phyloP scores from a whole-genome alignment of 1,139 yeast genomes.

The Kazachstania sp. region DNA sequence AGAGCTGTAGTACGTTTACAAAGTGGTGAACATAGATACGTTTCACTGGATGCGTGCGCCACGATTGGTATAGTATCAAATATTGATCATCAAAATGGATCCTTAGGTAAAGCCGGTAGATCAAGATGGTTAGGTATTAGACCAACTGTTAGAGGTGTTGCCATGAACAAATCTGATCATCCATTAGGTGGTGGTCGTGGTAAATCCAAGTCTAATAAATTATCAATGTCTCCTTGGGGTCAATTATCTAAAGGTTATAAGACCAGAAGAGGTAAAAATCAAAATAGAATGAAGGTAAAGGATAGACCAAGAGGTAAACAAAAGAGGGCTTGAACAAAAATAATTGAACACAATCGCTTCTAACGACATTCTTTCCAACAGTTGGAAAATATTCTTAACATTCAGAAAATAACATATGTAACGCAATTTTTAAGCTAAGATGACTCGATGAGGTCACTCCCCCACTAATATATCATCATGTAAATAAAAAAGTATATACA shows the following conservation, averaged over 20 bases:
- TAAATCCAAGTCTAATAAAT: constrained; percentile 91
- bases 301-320: constrained; percentile 64
- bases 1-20: constrained; percentile 75
- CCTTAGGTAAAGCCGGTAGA: constrained; percentile 97
- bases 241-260: constrained; percentile 83
- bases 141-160: constrained; percentile 96
- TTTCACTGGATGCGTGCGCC: constrained; percentile 80
- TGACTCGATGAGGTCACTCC: too few species aligned
- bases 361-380: too few species aligned
- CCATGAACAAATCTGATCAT: constrained; percentile 95
- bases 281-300: constrained; percentile 73
- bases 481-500: not conserved
- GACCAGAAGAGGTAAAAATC: constrained; percentile 85
- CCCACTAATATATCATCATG: not conserved
- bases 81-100: constrained; percentile 80
- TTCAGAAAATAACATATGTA: too few species aligned
- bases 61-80: constrained; percentile 94
- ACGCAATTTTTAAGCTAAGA: too few species aligned
- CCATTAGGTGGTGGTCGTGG: constrained; percentile 99
- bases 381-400: too few species aligned
- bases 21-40: constrained; percentile 90
- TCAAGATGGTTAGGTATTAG: constrained; percentile 86
- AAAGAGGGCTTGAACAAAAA: constrained; percentile 8
- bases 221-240: constrained; percentile 97
- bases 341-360: not conserved